A percentile compares a stretch with the other conserved stretches of the same genome.
phyloP scores from a whole-genome alignment of 371 early-diverging fungal species.

The Zopfochytrium polystomum region DNA sequence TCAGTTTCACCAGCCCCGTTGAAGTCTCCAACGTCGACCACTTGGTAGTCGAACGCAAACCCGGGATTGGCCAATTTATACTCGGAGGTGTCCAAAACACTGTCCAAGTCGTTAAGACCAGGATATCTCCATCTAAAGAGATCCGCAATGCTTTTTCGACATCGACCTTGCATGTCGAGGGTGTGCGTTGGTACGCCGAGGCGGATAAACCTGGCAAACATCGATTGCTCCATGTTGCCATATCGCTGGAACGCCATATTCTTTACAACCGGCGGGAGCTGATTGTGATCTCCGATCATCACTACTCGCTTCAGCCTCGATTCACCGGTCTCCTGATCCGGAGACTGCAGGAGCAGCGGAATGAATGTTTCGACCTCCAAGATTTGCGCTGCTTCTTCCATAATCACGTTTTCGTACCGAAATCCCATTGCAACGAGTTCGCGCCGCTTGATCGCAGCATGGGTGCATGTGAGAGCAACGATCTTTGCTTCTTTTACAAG shows the following conservation, averaged over 20 bases:
- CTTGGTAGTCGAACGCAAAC: slow-evolving; percentile 76
- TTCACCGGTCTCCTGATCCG: slow-evolving; percentile 44
- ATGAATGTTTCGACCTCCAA: slow-evolving; percentile 95
- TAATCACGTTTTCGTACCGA: slow-evolving; percentile 89
- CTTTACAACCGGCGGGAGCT: slow-evolving; percentile 91
- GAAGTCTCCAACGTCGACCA: slow-evolving; percentile 76
- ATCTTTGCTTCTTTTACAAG: slow-evolving; percentile 92
- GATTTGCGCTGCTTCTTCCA: slow-evolving; percentile 98
- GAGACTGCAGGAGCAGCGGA: slow-evolving; percentile 77
- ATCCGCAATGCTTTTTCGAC: slow-evolving; percentile 71
- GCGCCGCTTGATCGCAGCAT: slow-evolving; percentile 81
- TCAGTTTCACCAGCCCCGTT: slow-evolving; percentile 78
- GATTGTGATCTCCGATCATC: slow-evolving; percentile 96
- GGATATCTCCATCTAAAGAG: slow-evolving; percentile 83
- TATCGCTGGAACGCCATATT: slow-evolving; percentile 76
- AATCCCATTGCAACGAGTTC: slow-evolving; percentile 84
- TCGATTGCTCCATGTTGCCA: slow-evolving; percentile 85
- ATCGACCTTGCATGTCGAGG: slow-evolving; percentile 84
- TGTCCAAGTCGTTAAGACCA: slow-evolving; percentile 29
- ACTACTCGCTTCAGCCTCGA: slow-evolving; percentile 81
- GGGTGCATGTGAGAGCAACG: slow-evolving; percentile 94
- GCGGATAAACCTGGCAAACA: slow-evolving; percentile 86
- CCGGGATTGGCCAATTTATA: slow-evolving; percentile 66
- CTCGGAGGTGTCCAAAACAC: slow-evolving; percentile 1
- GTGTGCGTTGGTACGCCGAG: slow-evolving; percentile 83